Base-by-base conservation (phyloP, 2,329 filamentous ascomycete genomes). In the Emergomyces pasteurianus region DNA sequence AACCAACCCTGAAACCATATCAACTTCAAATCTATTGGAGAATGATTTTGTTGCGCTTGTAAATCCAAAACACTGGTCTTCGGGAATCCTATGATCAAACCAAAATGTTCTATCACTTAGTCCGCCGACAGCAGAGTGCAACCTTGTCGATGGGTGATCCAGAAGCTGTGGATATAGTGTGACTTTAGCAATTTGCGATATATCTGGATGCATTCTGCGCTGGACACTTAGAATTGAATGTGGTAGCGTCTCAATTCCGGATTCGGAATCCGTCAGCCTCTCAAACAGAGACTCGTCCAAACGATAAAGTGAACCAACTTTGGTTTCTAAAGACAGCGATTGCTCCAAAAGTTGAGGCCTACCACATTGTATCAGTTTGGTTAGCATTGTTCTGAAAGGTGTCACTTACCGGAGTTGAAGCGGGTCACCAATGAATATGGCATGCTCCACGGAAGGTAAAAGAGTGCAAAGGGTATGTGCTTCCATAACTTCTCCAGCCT, bases 401-500 rank as follows among this genome's bases (percentile, higher is more conserved):
- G 0, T 46, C 40, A 85, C 79, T 0, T 83, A 82, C 0, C 71
- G 68, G 1, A 78, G 64, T 60, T 74, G 70, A 34, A 65, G 66
- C 42, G 70, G 71, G 65, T 74, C 72, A 1, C 71, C 70, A 63
- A 74, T 74, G 26, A 70, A 65, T 55, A 78, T 75, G 23, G 69
- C 61, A 64, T 78, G 74, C 58, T 78, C 71, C 12, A 78, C 63
- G 0, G 64, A 69, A 3, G 74, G 75, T 36, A 78, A 63, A 1
- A 78, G 63, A 1, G 75, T 66, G 4, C 72, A 69, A 6, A 78
- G 64, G 8, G 69, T 73, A 62, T 88, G 85, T 0, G 82, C 77
- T 68, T 89, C 86, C 38, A 88, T 74, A 0, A 89, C 82, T 63
- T 89, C 86, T 0, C 81, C 86, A 1, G 86, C 86, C 66, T 89